Evolutionary conservation across 768 basidiomycete species (phyloP).

Genomic region (Boletus subparvulus): DNA sequence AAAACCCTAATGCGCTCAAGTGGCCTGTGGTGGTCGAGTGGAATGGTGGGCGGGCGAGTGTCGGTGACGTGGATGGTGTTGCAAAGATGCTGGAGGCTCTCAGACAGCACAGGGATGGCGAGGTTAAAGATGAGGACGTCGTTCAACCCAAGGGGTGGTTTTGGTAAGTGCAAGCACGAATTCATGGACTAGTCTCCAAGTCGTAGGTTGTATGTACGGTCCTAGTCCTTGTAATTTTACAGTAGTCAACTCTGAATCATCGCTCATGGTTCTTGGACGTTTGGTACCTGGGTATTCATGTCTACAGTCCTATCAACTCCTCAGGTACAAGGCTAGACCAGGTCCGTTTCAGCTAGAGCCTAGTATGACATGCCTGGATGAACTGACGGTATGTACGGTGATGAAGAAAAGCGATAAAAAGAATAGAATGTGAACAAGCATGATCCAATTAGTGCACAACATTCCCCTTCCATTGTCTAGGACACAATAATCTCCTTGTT

Average conservation of each 20-base stretch:
- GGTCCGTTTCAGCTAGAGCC: not conserved
- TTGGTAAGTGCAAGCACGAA: constrained; percentile 26
- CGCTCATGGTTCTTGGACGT: no score
- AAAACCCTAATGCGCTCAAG: constrained; percentile 61
- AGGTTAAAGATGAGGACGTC: constrained; percentile 43
- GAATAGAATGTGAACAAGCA: not conserved
- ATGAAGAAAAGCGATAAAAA: not conserved
- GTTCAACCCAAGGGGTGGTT: constrained; percentile 58
- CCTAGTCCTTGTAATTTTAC: not conserved
- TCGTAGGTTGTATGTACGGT: not conserved
- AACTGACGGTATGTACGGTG: not conserved
- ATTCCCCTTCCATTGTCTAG: not conserved
- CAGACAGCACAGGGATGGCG: constrained; percentile 66
- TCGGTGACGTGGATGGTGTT: constrained; percentile 73
- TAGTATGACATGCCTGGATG: not conserved
- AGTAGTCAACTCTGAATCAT: not conserved
- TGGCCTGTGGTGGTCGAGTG: constrained; percentile 86
- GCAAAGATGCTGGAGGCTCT: constrained; percentile 62
- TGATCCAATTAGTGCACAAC: not conserved
- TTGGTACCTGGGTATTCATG: no score
- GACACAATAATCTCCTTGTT: not conserved
- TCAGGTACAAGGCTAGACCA: not conserved
- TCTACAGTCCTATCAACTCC: not conserved
- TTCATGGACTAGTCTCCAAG: not conserved
- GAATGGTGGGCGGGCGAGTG: constrained; percentile 58